Evolutionary conservation across 208 protist species (phyloP).

Genomic region (Acanthamoeba sp.): DNA sequence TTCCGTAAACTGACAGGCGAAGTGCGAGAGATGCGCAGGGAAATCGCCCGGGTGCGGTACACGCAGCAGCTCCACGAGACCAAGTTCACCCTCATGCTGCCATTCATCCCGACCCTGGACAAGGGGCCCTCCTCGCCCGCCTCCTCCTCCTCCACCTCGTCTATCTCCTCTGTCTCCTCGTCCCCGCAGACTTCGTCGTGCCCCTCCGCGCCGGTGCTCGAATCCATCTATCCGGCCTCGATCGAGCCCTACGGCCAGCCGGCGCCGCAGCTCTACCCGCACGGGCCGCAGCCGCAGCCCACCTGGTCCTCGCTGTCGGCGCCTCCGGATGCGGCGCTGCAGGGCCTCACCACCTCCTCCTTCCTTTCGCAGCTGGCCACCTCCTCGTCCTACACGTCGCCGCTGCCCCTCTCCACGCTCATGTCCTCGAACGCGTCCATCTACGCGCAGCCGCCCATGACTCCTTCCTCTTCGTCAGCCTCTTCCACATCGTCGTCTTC

Average conservation of each 20-base stretch:
- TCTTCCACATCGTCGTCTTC: too few species aligned
- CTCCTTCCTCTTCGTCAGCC: too few species aligned
- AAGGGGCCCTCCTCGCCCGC: not conserved
- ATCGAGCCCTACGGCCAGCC: not conserved
- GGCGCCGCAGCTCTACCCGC: too few species aligned
- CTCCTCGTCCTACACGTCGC: not conserved
- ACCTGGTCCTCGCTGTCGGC: too few species aligned
- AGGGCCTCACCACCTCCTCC: not conserved
- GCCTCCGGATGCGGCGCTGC: not conserved
- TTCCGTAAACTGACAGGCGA: not conserved
- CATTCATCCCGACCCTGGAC: not conserved
- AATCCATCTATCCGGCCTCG: not conserved
- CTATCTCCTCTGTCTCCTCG: not conserved
- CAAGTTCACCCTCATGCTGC: not conserved
- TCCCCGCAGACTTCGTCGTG: not conserved
- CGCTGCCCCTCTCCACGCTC: not conserved
- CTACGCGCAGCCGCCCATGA: not conserved
- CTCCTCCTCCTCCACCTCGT: not conserved
- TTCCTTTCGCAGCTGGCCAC: not conserved
- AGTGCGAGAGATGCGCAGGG: not conserved
- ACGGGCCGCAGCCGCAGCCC: too few species aligned
- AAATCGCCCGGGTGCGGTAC: not conserved
- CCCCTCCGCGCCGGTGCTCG: not conserved
- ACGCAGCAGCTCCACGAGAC: not conserved
- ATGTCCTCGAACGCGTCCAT: not conserved